Conservation (phyloP, 805 yeast species). For the Candida boleticola region DNA sequence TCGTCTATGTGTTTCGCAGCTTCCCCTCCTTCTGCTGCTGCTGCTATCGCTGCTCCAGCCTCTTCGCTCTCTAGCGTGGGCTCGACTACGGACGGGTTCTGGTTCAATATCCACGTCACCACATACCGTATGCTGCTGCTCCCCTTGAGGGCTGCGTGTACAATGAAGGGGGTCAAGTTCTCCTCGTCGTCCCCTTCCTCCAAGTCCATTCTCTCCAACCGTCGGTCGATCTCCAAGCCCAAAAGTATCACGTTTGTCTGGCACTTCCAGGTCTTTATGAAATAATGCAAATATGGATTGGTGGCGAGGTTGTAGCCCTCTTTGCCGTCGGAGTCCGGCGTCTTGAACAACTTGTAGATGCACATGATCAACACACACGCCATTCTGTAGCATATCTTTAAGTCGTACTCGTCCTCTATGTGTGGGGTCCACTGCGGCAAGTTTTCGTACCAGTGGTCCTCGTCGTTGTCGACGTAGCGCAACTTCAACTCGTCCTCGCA, state of each 20-base stretch:
- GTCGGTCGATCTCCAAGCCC: conserved; percentile 53
- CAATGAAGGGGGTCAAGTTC: conserved; percentile 30
- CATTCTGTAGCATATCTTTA: conserved; percentile 29
- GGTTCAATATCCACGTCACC: conserved; percentile 59
- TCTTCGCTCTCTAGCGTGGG: conserved; percentile 10
- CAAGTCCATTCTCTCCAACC: conserved; percentile 20
- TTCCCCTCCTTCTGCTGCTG: neutral
- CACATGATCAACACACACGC: conserved; percentile 31
- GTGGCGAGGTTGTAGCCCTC: conserved; percentile 39
- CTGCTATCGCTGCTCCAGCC: neutral
- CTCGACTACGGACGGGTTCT: conserved; percentile 24
- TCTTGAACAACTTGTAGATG: conserved; percentile 30
- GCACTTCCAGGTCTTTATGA: conserved; percentile 64
- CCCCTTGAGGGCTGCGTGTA: conserved; percentile 49
- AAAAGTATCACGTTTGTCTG: conserved; percentile 57
- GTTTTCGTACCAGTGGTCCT: conserved; percentile 21
- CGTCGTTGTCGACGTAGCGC: conserved; percentile 40
- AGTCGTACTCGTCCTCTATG: conserved; percentile 14
- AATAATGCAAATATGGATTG: conserved; percentile 62
- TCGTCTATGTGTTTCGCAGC: neutral
- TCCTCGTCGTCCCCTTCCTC: conserved; percentile 19
- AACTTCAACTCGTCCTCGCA: conserved; percentile 43
- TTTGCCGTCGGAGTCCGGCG: conserved; percentile 2
- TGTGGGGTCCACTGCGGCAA: conserved; percentile 28
- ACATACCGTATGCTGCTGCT: conserved; percentile 62